These are phyloP conservation scores for Quercus tomentella DNA, from an alignment of 331 rosid species.

Conservation along the genomic window DNA sequence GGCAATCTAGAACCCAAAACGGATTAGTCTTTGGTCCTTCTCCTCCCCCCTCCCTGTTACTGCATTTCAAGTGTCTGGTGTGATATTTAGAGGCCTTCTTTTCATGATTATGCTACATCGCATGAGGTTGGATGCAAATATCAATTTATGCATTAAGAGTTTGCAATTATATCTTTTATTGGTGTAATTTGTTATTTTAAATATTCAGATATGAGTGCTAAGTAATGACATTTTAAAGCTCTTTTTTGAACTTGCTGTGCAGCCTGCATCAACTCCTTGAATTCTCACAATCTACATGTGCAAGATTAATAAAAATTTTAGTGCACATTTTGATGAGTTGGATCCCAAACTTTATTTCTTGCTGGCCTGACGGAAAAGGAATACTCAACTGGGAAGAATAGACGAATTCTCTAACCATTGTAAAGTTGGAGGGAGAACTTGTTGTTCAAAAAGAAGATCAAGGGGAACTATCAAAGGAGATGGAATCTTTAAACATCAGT, in stretches of 20 bases:
- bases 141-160: not conserved
- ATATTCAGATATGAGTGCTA: not conserved
- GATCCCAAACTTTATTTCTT: not conserved
- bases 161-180: not conserved
- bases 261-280: not conserved
- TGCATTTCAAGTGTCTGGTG: not conserved
- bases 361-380: conserved; percentile 36
- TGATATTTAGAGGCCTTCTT: not conserved
- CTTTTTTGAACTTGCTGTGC: conserved; percentile 22
- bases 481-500: conserved; percentile 20
- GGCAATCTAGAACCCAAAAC: not conserved
- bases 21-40: not conserved
- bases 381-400: conserved; percentile 20
- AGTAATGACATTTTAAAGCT: not conserved
- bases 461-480: conserved; percentile 27
- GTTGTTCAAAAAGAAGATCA: conserved; percentile 21
- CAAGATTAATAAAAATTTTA: not conserved
- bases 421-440: conserved; percentile 30
- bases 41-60: not conserved
- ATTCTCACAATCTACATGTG: not conserved
- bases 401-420: conserved; percentile 23
- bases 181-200: not conserved
- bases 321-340: conserved; percentile 5
- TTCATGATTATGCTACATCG: not conserved
- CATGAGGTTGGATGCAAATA: not conserved